These are phyloP conservation scores for Ophiostoma australiae DNA, from an alignment of 2,329 filamentous ascomycete species.

Conservation along the genomic window DNA sequence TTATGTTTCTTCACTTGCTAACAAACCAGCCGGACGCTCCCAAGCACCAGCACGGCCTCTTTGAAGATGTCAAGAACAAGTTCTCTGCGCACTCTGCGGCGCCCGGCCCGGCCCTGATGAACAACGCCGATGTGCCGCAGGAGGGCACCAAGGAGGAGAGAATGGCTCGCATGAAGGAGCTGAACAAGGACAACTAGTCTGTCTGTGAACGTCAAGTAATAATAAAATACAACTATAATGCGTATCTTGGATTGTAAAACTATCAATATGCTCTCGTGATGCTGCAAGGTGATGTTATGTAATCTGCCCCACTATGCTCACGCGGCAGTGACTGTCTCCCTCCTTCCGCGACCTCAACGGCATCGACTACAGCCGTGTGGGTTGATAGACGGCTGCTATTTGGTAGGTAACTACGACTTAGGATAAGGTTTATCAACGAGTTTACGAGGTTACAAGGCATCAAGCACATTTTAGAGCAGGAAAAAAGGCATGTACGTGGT, in stretches of 20 bases:
- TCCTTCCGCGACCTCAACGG: too few relatives aligned
- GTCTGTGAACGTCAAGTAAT: background rate
- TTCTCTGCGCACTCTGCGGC: conserved; percentile 51
- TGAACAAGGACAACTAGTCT: conserved; percentile 51
- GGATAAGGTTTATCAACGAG: too few relatives aligned
- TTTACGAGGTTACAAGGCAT: too few relatives aligned
- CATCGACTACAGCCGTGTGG: too few relatives aligned
- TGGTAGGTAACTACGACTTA: too few relatives aligned
- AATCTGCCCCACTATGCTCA: conserved; percentile 8
- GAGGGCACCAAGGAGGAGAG: conserved; percentile 67
- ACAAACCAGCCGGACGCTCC: conserved; percentile 27
- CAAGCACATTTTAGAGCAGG: too few relatives aligned
- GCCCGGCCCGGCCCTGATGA: conserved; percentile 53
- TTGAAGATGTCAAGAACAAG: conserved; percentile 40
- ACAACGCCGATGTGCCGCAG: conserved; percentile 49
- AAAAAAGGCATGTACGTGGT: too few relatives aligned
- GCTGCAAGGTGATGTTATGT: conserved; percentile 14
- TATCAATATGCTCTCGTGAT: background rate
- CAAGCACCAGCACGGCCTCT: conserved; percentile 37
- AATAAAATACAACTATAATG: background rate
- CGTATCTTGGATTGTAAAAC: background rate
- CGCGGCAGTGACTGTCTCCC: background rate
- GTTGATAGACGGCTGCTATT: too few relatives aligned
- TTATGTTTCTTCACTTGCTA: background rate
- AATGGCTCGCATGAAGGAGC: conserved; percentile 56